phyloP scores from a whole-genome alignment of 1,284 basidiomycete species.

The Grifola frondosa region DNA sequence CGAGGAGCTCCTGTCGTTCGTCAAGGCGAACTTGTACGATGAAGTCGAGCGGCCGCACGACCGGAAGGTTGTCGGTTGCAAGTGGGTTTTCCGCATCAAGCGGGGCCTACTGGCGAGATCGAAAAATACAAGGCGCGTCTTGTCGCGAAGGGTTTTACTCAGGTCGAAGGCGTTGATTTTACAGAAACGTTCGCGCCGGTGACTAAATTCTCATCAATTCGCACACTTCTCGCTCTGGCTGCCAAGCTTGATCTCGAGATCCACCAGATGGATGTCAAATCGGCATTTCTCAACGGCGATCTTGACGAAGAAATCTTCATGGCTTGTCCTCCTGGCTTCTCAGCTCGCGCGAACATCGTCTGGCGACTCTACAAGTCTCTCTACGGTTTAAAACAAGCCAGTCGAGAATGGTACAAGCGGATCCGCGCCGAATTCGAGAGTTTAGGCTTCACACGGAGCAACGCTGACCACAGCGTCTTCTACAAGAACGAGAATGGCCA shows the following conservation, averaged over 20 bases:
- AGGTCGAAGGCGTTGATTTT: slow-evolving; percentile 40
- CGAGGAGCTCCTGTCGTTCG: slow-evolving; percentile 10
- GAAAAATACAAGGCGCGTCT: slow-evolving; percentile 35
- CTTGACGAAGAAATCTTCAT: slow-evolving; percentile 42
- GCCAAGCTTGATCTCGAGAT: slow-evolving; percentile 34
- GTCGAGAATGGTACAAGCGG: slow-evolving; percentile 18
- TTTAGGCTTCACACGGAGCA: slow-evolving; percentile 8
- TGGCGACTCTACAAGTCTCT: slow-evolving; percentile 25
- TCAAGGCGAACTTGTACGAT: slow-evolving; percentile 27
- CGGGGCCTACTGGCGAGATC: slow-evolving; percentile 28
- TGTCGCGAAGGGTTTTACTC: slow-evolving; percentile 39
- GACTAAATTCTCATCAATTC: slow-evolving; percentile 35
- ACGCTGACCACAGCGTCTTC: slow-evolving; percentile 14
- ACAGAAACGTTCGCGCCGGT: slow-evolving; percentile 44
- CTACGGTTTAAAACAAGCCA: slow-evolving; percentile 24
- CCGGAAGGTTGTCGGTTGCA: slow-evolving; percentile 26
- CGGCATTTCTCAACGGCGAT: slow-evolving; percentile 42
- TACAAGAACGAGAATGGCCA: slow-evolving; percentile 4
- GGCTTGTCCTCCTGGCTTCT: slow-evolving; percentile 34
- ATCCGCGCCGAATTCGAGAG: slow-evolving; percentile 11
- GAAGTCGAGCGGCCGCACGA: slow-evolving; percentile 20
- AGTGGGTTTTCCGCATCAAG: slow-evolving; percentile 34
- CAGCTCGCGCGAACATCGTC: slow-evolving; percentile 30
- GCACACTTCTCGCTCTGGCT: slow-evolving; percentile 37
- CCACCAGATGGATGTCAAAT: slow-evolving; percentile 44